Percentiles rank a stretch among this genome's conserved stretches.
Evolutionary conservation across 2,329 filamentous ascomycete species (phyloP).

Genomic region (Colletotrichum salicis): DNA sequence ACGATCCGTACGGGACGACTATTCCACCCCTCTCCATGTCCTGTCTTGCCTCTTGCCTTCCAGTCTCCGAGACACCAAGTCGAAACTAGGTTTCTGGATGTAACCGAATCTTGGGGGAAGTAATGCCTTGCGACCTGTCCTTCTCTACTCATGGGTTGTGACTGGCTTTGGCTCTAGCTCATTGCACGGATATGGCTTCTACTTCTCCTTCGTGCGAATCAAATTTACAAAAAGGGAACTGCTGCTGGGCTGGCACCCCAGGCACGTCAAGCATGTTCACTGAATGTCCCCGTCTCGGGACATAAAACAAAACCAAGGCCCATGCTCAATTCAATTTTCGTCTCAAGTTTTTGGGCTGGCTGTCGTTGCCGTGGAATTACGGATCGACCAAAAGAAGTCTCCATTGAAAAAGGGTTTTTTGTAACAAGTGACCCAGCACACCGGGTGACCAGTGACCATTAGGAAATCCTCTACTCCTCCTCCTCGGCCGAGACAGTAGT

Average conservation of each 20-base stretch:
- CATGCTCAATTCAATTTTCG: constrained; percentile 12
- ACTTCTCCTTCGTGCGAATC: neutral
- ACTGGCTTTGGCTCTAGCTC: too few species aligned
- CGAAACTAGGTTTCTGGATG: neutral
- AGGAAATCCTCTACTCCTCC: neutral
- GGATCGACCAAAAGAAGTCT: neutral
- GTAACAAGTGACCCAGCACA: neutral
- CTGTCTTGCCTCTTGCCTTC: neutral
- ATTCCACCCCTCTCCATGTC: neutral
- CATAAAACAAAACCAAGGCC: constrained; percentile 18
- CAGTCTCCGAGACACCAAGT: too few species aligned
- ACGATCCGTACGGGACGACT: too few species aligned
- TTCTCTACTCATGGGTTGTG: too few species aligned
- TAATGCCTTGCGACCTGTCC: neutral
- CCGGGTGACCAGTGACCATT: neutral
- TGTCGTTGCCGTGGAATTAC: neutral
- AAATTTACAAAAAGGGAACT: neutral
- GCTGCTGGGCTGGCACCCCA: neutral
- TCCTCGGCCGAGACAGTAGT: neutral
- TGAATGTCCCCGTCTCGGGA: neutral
- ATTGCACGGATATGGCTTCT: too few species aligned
- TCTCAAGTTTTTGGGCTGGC: constrained; percentile 17
- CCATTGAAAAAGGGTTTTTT: neutral
- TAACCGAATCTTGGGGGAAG: neutral
- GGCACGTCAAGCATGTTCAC: neutral